phyloP scores from a whole-genome alignment of 805 yeast genomes.

The Yarrowia hollandica region DNA sequence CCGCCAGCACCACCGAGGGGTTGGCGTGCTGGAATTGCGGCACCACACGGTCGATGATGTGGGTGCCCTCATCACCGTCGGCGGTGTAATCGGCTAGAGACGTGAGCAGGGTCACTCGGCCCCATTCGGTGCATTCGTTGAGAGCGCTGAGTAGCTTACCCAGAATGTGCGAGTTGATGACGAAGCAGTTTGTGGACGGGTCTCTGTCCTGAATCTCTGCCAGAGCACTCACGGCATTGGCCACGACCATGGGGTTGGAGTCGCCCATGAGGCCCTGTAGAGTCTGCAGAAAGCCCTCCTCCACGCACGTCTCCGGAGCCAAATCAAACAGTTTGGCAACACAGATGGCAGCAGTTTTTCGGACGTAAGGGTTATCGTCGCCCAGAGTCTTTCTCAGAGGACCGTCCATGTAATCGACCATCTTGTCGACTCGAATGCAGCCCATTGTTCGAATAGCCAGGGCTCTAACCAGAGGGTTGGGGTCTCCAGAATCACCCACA shows the following conservation, averaged over 20 bases:
- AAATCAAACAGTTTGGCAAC: conserved; percentile 93
- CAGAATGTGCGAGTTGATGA: conserved; percentile 45
- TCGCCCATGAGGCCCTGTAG: conserved; percentile 72
- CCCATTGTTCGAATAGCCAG: conserved; percentile 99
- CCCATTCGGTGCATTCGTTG: conserved; percentile 99
- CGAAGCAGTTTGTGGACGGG: conserved; percentile 51
- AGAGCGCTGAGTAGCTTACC: conserved; percentile 73
- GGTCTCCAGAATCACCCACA: conserved; percentile 92
- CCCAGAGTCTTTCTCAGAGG: conserved; percentile 81
- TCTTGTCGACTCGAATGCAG: conserved; percentile 90
- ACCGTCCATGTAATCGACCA: conserved; percentile 90
- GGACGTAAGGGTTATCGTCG: conserved; percentile 95
- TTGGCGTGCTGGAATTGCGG: conserved; percentile 80
- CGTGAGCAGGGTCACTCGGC: conserved; percentile 82
- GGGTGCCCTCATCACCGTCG: conserved; percentile 64
- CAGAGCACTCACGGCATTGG: conserved; percentile 85
- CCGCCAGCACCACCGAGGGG: conserved; percentile 75
- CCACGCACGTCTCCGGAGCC: conserved; percentile 75
- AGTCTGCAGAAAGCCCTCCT: conserved; percentile 77
- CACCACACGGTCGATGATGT: conserved; percentile 60
- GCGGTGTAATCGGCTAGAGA: conserved; percentile 74
- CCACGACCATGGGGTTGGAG: conserved; percentile 95
- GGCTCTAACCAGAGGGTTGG: conserved; percentile 93
- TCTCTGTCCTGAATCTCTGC: conserved; percentile 77
- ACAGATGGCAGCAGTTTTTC: conserved; percentile 96